Evolutionary conservation across 208 protist genomes (phyloP).

Genomic region (Trypanosoma brucei): DNA sequence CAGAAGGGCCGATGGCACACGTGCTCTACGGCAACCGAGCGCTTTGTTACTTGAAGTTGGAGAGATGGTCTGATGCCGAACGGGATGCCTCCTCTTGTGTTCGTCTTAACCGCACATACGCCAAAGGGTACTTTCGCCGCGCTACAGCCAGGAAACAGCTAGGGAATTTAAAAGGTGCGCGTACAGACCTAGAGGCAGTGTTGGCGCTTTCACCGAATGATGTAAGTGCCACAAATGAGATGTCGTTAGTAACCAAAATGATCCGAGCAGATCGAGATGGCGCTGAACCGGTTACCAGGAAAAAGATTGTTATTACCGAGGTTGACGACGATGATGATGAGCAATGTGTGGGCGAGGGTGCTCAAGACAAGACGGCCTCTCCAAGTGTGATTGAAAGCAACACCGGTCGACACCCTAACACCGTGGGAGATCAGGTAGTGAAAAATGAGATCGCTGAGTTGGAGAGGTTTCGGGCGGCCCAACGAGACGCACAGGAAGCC

Average conservation of each 20-base stretch:
- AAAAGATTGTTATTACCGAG: constrained; percentile 82
- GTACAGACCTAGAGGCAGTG: constrained; percentile 81
- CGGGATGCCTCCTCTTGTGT: constrained; percentile 75
- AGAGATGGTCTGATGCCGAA: constrained; percentile 72
- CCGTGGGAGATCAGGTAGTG: constrained; percentile 25
- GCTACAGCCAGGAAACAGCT: constrained; percentile 81
- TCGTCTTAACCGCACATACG: constrained; percentile 73
- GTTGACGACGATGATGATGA: constrained; percentile 83
- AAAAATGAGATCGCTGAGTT: constrained; percentile 43
- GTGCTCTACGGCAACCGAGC: constrained; percentile 85
- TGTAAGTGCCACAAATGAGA: constrained; percentile 54
- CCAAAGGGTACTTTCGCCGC: constrained; percentile 86
- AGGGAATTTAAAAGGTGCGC: constrained; percentile 76
- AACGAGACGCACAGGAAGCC: constrained; percentile 27
- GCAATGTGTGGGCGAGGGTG: constrained; percentile 7
- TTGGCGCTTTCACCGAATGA: constrained; percentile 75
- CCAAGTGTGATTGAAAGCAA: neutral
- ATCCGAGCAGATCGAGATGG: constrained; percentile 53
- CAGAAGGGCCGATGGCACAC: constrained; percentile 48
- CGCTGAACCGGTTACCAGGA: constrained; percentile 14
- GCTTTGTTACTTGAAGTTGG: constrained; percentile 80
- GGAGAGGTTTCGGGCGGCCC: constrained; percentile 22
- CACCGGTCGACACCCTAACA: constrained; percentile 3
- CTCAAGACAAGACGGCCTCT: neutral
- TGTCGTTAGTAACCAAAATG: constrained; percentile 72